Evolutionary conservation across 176 grass and related monocot species (phyloP), one percentile per base, ranked within the genome.

Genomic region (Coix lacrymajobi): DNA sequence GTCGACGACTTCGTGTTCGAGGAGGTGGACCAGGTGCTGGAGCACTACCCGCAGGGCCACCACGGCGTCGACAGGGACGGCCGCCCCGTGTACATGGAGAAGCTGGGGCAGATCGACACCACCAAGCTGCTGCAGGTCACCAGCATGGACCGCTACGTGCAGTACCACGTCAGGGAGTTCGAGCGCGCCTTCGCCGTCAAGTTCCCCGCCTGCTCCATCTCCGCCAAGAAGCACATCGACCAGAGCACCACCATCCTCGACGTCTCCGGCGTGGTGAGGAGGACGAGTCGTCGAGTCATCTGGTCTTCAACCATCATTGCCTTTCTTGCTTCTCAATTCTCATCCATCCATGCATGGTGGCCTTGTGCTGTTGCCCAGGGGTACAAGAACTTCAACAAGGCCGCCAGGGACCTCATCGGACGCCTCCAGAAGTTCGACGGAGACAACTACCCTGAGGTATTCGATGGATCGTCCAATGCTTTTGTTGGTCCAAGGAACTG

Each of bases 241-340:
- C 96, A 99, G 88, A 99, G 96, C 87, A 95, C 92, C 69, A 99
- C 92, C 72, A 99, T 99, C 86, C 89, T 99, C 36, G 96, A 99
- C 78, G 96, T 96, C 63, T 87, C 92, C 82, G 96, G 96, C 76
- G 93, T 99, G 80, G 96, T 7, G n/a, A n/a, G n/a, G n/a, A n/a
- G n/a, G n/a, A n/a, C n/a, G n/a, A n/a, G n/a, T n/a, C n/a, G n/a
- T n/a, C n/a, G n/a, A n/a, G n/a, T n/a, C n/a, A n/a, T n/a, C n/a
- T n/a, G n/a, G n/a, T n/a, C n/a, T n/a, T n/a, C n/a, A n/a, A n/a
- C n/a, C n/a, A n/a, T n/a, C 26, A 12, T 58, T 4, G 3, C n/a
- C 52, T 48, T 44, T 54, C 49, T 22, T 49, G 15, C 6, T 54
- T 20, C 52, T n/a, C n/a, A n/a, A n/a, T 58, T 60, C n/a, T 60